These are phyloP conservation scores for Tetracladium marchalianum DNA, from an alignment of 495 filamentous ascomycete species.

Conservation along the genomic window DNA sequence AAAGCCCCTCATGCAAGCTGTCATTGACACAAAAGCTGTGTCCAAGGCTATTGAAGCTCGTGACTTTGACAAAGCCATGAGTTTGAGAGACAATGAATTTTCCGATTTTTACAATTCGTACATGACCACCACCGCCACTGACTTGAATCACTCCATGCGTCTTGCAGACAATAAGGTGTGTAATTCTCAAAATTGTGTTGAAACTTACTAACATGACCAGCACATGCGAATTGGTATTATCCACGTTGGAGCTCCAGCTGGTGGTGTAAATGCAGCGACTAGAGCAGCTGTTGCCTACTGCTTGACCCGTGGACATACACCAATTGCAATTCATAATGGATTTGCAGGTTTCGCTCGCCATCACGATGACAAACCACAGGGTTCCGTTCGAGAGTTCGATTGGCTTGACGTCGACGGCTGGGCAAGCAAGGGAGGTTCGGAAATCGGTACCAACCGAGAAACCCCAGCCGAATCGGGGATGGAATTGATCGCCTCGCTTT, in stretches of 20 bases:
- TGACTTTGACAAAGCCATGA: constrained; percentile 80
- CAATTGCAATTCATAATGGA: constrained; percentile 89
- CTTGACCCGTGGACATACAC: constrained; percentile 81
- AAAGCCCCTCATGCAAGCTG: constrained; percentile 80
- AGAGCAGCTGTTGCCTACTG: constrained; percentile 95
- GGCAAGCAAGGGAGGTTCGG: constrained; percentile 93
- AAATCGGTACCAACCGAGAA: constrained; percentile 95
- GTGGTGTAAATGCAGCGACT: constrained; percentile 97
- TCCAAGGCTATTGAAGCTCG: constrained; percentile 68
- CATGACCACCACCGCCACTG: constrained; percentile 68
- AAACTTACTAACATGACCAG: constrained; percentile 28
- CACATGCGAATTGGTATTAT: constrained; percentile 90
- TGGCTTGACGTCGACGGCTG: constrained; percentile 95
- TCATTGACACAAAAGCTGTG: constrained; percentile 73
- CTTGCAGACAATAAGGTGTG: constrained; percentile 67
- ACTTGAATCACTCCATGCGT: constrained; percentile 30
- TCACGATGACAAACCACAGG: constrained; percentile 68
- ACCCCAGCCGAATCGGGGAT: constrained; percentile 78
- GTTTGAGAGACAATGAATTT: constrained; percentile 84
- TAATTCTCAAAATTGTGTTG: not conserved
- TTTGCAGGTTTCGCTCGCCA: constrained; percentile 93
- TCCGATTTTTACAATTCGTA: constrained; percentile 85
- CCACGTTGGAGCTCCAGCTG: constrained; percentile 96
- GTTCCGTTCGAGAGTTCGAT: constrained; percentile 70
- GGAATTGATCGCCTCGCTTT: constrained; percentile 71